These are phyloP conservation scores for Leccinum broughii DNA, from an alignment of 768 basidiomycete genomes.

Conservation along the genomic window DNA sequence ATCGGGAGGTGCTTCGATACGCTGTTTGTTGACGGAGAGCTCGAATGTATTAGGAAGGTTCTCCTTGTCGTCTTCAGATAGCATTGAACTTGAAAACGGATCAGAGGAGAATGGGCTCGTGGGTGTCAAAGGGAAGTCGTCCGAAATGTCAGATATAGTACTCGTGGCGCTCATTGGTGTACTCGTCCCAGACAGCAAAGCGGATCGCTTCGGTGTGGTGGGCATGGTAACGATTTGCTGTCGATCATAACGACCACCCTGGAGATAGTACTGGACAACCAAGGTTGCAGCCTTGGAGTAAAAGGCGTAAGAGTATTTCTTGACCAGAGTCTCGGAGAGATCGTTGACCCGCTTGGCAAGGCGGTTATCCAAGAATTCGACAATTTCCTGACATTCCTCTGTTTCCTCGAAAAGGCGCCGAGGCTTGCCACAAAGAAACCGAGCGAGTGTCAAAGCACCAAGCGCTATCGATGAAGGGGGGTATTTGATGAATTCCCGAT, in stretches of 20 bases:
- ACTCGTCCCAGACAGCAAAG: conserved; percentile 49
- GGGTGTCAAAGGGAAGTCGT: conserved; percentile 84
- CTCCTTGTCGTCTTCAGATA: conserved; percentile 77
- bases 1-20: conserved; percentile 66
- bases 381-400: conserved; percentile 78
- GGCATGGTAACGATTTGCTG: conserved; percentile 53
- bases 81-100: conserved; percentile 57
- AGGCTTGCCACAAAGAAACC: conserved; percentile 81
- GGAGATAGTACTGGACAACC: conserved; percentile 91
- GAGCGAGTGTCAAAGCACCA: conserved; percentile 87
- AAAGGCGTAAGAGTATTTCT: conserved; percentile 97
- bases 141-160: conserved; percentile 71
- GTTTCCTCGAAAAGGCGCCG: conserved; percentile 83
- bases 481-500: conserved; percentile 90
- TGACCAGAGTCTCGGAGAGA: conserved; percentile 92
- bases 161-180: conserved; percentile 79
- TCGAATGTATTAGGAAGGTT: conserved; percentile 72
- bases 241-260: conserved; percentile 73
- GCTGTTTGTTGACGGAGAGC: conserved; percentile 70
- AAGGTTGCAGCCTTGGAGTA: conserved; percentile 95
- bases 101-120: conserved; percentile 58
- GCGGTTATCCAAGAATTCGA: conserved; percentile 82
- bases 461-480: conserved; percentile 84
- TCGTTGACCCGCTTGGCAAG: conserved; percentile 88
- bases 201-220: conserved; percentile 53